These are phyloP conservation scores for Ascochyta clinopodiicola DNA, from an alignment of 2,329 filamentous ascomycete species.

Conservation along the genomic window DNA sequence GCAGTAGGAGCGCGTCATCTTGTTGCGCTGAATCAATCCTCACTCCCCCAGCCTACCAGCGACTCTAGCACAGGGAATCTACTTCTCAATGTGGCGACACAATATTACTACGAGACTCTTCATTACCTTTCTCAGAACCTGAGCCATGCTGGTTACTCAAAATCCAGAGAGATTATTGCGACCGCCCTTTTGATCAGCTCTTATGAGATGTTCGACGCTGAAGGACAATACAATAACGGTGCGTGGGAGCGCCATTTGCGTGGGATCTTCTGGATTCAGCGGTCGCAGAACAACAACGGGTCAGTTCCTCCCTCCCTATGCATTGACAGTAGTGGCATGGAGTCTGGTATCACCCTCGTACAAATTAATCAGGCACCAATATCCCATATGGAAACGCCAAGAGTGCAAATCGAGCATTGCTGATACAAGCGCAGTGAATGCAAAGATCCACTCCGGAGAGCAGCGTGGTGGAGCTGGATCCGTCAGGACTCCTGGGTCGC, in stretches of 20 bases:
- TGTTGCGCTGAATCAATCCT: conserved; percentile 47
- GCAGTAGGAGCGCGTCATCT: conserved; percentile 63
- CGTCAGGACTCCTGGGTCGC: conserved; percentile 71
- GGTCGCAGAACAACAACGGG: conserved; percentile 66
- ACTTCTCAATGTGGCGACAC: conserved; percentile 49
- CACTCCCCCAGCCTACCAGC: conserved; percentile 17
- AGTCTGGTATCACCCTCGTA: not conserved
- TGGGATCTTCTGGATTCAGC: conserved; percentile 70
- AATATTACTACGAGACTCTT: conserved; percentile 69
- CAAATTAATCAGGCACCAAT: not conserved
- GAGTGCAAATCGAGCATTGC: not conserved
- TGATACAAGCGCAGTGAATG: conserved; percentile 52
- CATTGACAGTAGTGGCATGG: not conserved
- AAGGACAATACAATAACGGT: conserved; percentile 50
- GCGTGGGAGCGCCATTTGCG: conserved; percentile 69
- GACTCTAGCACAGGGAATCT: conserved; percentile 30
- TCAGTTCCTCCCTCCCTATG: not conserved
- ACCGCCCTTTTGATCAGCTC: conserved; percentile 67
- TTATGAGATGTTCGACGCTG: conserved; percentile 71
- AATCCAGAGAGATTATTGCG: conserved; percentile 63
- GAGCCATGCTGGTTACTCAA: conserved; percentile 63
- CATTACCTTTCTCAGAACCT: conserved; percentile 68
- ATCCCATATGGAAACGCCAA: too few species aligned
- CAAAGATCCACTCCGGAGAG: conserved; percentile 59
- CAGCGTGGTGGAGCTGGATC: conserved; percentile 71